phyloP scores from a whole-genome alignment of 768 basidiomycete genomes.

The Aureoboletus auriporus region DNA sequence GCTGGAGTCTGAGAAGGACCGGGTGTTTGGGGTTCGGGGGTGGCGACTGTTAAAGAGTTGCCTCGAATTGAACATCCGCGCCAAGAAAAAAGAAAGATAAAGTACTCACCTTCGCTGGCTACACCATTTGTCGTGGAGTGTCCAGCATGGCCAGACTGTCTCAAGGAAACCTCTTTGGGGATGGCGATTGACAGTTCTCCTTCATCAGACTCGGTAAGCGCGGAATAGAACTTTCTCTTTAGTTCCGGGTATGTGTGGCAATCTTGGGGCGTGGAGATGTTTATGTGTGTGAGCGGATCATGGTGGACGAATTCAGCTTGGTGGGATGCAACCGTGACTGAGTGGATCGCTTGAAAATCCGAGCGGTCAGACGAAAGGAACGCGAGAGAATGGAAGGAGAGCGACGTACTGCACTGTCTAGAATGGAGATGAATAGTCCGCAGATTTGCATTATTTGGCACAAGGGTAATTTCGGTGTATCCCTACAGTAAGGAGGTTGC shows the following conservation, averaged over 20 bases:
- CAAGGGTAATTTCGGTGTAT: slow-evolving; percentile 88
- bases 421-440: slow-evolving; percentile 85
- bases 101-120: slow-evolving; percentile 53
- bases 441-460: slow-evolving; percentile 76
- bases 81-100: neutral
- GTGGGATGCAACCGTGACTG: slow-evolving; percentile 67
- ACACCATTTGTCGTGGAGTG: slow-evolving; percentile 35
- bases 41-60: slow-evolving; percentile 46
- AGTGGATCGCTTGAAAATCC: slow-evolving; percentile 55
- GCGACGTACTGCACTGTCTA: slow-evolving; percentile 74
- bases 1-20: slow-evolving; percentile 34
- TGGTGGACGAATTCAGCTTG: slow-evolving; percentile 74
- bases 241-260: slow-evolving; percentile 89
- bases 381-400: slow-evolving; percentile 3
- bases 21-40: slow-evolving; percentile 80
- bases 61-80: slow-evolving; percentile 2
- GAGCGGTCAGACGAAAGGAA: slow-evolving; percentile 22
- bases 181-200: slow-evolving; percentile 92
- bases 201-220: slow-evolving; percentile 87
- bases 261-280: slow-evolving; percentile 66
- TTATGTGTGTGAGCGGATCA: slow-evolving; percentile 68
- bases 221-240: slow-evolving; percentile 88
- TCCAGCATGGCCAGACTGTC: slow-evolving; percentile 48
- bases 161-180: slow-evolving; percentile 66
- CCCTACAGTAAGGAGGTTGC: slow-evolving; percentile 48